Base-by-base conservation (phyloP, 2,329 filamentous ascomycete species). In the Didymella glomerata region DNA sequence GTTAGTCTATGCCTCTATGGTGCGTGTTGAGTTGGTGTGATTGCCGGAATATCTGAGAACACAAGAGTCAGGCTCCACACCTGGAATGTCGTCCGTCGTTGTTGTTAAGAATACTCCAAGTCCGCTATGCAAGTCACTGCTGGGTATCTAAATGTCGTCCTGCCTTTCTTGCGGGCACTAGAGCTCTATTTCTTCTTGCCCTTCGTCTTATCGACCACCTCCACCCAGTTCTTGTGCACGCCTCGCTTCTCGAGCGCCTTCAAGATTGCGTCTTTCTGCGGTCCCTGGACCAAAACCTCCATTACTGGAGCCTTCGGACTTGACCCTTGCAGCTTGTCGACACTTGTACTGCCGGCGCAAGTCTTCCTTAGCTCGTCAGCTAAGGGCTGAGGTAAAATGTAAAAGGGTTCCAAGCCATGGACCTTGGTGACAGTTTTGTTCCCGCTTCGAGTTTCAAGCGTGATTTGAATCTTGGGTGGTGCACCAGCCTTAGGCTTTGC, bases 241-340 rank as follows among this genome's bases (percentile, higher is more conserved):
- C 88, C 88, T 59, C 86, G 81, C 70, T 81, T 83, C 60, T 82
- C 82, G 65, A 90, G 72, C 27, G 86, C 85, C 66, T 84, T 85
- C 46, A 87, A 78, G 18, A 90, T 80, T 16, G 83, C 84, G 61
- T 85, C 84, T 56, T 83, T 84, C 77, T 90, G 88, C 60, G 88
- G 86, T 1, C 88, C 88, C 68, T 90, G 88, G 3, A 90, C 82
- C 77, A 89, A 81, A 20, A 90, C 83, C 72, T 90, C 88, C 83
- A 89, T 84, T 2, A 88, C 78, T 0, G 86, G 86, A 65, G 84
- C 85, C 65, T 87, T 85, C 9, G 86, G 86, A 61, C 82, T 82
- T 18, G 81, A 83, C 3, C 88, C 88, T 45, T 82, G 81, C 30
- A 88, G 77, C 65, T 86, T 84, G 32, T 85, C 82, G 1, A 90